Evolutionary conservation across 192 early-diverging fungal species (phyloP).

Genomic region (Mortierella hygrophila): DNA sequence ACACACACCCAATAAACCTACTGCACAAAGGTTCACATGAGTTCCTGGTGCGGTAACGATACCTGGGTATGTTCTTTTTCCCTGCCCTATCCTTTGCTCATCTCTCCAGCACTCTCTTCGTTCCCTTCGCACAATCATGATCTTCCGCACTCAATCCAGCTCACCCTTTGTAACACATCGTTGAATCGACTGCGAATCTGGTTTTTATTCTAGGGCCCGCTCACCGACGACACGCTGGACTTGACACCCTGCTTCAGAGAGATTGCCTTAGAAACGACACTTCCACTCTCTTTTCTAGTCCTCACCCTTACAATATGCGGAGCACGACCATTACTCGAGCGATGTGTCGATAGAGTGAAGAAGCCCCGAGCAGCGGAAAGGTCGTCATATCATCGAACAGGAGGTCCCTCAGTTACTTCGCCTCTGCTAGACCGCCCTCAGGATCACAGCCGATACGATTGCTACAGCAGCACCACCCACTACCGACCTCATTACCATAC

Average conservation of each 20-base stretch:
- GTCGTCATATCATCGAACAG: not conserved
- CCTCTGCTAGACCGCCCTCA: slow-evolving; percentile 25
- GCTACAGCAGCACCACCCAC: not conserved
- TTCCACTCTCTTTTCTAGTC: slow-evolving; percentile 44
- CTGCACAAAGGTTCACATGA: slow-evolving; percentile 20
- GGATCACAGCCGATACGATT: slow-evolving; percentile 16
- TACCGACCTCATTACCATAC: not conserved
- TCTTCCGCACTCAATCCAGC: not conserved
- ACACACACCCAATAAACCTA: not conserved
- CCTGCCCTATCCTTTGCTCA: not conserved
- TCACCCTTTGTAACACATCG: not conserved
- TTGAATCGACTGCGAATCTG: not conserved
- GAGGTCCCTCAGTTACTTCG: slow-evolving; percentile 9
- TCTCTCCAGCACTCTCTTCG: not conserved
- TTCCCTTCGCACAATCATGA: not conserved
- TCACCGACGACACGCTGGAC: slow-evolving; percentile 45
- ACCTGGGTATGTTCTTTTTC: slow-evolving; percentile 31
- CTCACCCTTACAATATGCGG: slow-evolving; percentile 46
- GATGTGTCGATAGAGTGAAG: slow-evolving; percentile 8
- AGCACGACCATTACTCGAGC: slow-evolving; percentile 36
- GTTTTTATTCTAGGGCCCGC: slow-evolving; percentile 36
- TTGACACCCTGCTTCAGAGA: slow-evolving; percentile 56
- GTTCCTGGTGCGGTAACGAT: slow-evolving; percentile 54
- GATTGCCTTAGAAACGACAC: slow-evolving; percentile 36
- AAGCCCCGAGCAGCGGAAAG: not conserved